Evolutionary conservation across 225 moss, liverwort and hornwort species (phyloP).

Genomic region (Ulota crispa): DNA sequence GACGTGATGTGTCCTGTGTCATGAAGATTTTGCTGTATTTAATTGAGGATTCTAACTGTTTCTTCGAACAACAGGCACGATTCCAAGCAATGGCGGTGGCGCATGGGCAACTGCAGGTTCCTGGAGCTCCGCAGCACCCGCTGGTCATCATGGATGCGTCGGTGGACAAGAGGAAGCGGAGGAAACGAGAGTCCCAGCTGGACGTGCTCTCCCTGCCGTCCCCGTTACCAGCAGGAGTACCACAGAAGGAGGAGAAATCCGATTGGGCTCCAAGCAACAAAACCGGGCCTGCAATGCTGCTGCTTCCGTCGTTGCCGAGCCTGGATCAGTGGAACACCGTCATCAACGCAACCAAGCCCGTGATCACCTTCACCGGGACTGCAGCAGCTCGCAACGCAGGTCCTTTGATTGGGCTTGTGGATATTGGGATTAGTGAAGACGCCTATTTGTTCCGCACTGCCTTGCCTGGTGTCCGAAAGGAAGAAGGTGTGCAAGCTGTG

Average conservation of each 20-base stretch:
- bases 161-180: conserved; percentile 70
- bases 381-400: conserved; percentile 87
- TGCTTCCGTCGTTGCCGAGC: conserved; percentile 79
- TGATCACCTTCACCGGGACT: conserved; percentile 87
- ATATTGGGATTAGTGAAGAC: conserved; percentile 90
- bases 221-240: conserved; percentile 41
- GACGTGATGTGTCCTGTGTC: not conserved
- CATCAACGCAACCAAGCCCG: conserved; percentile 77
- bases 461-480: conserved; percentile 87
- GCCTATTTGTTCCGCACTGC: conserved; percentile 93
- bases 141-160: conserved; percentile 53
- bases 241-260: conserved; percentile 53
- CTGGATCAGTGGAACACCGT: conserved; percentile 90
- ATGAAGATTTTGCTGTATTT: not conserved
- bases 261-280: conserved; percentile 60
- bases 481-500: conserved; percentile 59
- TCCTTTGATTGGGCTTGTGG: conserved; percentile 89
- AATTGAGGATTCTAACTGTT: not conserved
- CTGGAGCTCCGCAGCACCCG: conserved; percentile 36
- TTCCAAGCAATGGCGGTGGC: conserved; percentile 69
- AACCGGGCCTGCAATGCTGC: conserved; percentile 83
- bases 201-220: conserved; percentile 69
- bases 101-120: conserved; percentile 59
- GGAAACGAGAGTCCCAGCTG: conserved; percentile 62
- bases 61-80: conserved; percentile 52